phyloP scores from a whole-genome alignment of 768 basidiomycete species.

The Clitopilus hobsonii region DNA sequence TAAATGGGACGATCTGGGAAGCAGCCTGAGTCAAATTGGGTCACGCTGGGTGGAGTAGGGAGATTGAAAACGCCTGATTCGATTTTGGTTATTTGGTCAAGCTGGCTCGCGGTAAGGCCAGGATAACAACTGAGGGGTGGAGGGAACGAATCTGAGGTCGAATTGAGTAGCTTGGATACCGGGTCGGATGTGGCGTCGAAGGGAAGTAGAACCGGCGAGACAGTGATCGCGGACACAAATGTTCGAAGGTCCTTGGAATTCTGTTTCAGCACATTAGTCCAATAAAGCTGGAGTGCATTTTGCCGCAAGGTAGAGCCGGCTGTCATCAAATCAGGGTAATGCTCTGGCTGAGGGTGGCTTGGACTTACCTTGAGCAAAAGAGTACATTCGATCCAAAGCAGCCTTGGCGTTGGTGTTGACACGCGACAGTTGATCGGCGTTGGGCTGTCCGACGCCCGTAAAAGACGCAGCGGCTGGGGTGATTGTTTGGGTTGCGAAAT shows the following conservation, averaged over 20 bases:
- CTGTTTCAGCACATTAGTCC: slow-evolving; percentile 49
- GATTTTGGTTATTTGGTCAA: slow-evolving; percentile 38
- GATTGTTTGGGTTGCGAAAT: slow-evolving; percentile 56
- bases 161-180: slow-evolving; percentile 36
- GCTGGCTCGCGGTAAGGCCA: slow-evolving; percentile 32
- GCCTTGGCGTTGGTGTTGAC: slow-evolving; percentile 31
- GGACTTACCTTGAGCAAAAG: slow-evolving; percentile 53
- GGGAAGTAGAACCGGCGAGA: slow-evolving; percentile 48
- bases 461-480: slow-evolving; percentile 41
- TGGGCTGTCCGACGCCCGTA: slow-evolving; percentile 39
- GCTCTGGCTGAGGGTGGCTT: too few species aligned
- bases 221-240: slow-evolving; percentile 43
- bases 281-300: slow-evolving; percentile 46
- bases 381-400: slow-evolving; percentile 56
- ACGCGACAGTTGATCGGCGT: slow-evolving; percentile 36
- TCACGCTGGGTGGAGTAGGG: slow-evolving; percentile 20
- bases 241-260: slow-evolving; percentile 31
- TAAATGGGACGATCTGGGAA: slow-evolving; percentile 58
- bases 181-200: slow-evolving; percentile 48
- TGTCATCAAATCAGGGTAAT: slow-evolving; percentile 23
- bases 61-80: slow-evolving; percentile 53
- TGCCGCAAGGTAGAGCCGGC: slow-evolving; percentile 54
- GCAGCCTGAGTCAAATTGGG: slow-evolving; percentile 44
- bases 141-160: slow-evolving; percentile 43
- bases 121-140: slow-evolving; percentile 62